These are phyloP conservation scores for Lathyrus sativus DNA, from an alignment of 306 rosid genomes.

Conservation along the genomic window DNA sequence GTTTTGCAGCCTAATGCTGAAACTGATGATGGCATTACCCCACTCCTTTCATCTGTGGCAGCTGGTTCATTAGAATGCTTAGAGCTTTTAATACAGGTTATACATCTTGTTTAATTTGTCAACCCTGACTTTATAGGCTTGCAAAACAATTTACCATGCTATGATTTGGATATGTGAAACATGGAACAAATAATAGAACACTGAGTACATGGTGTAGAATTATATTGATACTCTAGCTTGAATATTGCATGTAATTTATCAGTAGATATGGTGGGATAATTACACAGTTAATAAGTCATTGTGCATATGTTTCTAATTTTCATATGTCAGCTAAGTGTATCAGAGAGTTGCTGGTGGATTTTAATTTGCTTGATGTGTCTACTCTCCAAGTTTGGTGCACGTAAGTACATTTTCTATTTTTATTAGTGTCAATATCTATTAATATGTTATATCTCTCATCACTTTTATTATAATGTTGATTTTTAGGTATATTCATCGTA, in stretches of 20 bases:
- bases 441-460: too few species aligned
- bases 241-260: not conserved
- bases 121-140: not conserved
- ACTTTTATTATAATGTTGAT: too few species aligned
- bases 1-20: conserved; percentile 86
- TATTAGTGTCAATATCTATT: too few species aligned
- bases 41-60: conserved; percentile 84
- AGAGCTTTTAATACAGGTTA: conserved; percentile 86
- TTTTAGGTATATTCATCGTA: too few species aligned
- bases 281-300: too few species aligned
- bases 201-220: not conserved
- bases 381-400: too few species aligned
- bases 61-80: conserved; percentile 84
- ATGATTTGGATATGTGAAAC: conserved; percentile 9
- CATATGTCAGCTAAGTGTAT: too few species aligned
- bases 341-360: too few species aligned
- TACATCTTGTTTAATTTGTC: conserved; percentile 30
- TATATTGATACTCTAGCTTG: conserved; percentile 5
- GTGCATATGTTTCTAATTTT: too few species aligned
- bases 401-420: too few species aligned
- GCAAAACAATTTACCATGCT: not conserved
- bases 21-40: conserved; percentile 89
- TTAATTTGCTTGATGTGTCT: too few species aligned
- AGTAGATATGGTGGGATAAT: conserved; percentile 11
- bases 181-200: conserved; percentile 8